Base-by-base conservation (phyloP, 495 filamentous ascomycete genomes). In the Penicillium lividum region DNA sequence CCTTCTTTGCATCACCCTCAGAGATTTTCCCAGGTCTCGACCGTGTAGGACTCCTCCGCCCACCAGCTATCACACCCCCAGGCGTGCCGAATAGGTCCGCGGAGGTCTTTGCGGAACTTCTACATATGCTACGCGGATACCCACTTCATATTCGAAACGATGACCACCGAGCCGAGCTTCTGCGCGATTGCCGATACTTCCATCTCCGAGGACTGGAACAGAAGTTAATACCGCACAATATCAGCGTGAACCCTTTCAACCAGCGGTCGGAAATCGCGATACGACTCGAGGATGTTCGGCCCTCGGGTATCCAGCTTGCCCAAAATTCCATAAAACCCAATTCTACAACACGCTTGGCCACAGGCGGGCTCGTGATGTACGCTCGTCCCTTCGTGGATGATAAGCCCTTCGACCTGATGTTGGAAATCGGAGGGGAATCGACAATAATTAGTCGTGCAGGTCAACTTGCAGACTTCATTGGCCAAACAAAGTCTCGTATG, bases 191-290 rank as follows among this genome's bases (percentile, higher is more conserved):
- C 68, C 86, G 89, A 40, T 98, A 97, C 63, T 97, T 92, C 71
- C 89, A 96, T 66, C 86, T 98, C 52, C 92, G 92, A 62, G 92
- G 92, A 0, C 70, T 97, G 0, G 94, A 97, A 71, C 93, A 98
- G 72, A 86, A 84, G 54, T 75, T 98, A 10, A 91, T 97, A 42
- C 83, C 89, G 1, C 88, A 93, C 66, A 71, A 84, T 30, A 89
- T 96, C 51, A 83, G 80, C 48, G 91, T 84, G 74, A 97, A 97
- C 59, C 83, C 87, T 30, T 73, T 81, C 27, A 81, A 86, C 3
- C 73, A 79, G 9, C 76, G 80, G 16, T 79, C 85, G 0, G 94
- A 98, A 73, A 97, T 98, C 27, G 73, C 87, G 33, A 80, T 98
- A 57, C 81, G 89, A 5, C 75, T 98, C 9, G 85, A 93, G 63